Percentiles rank a stretch among this genome's conserved stretches.
These are phyloP conservation scores for Saussurea involucrata DNA, from an alignment of 129 eudicot genomes.

Conservation along the genomic window DNA sequence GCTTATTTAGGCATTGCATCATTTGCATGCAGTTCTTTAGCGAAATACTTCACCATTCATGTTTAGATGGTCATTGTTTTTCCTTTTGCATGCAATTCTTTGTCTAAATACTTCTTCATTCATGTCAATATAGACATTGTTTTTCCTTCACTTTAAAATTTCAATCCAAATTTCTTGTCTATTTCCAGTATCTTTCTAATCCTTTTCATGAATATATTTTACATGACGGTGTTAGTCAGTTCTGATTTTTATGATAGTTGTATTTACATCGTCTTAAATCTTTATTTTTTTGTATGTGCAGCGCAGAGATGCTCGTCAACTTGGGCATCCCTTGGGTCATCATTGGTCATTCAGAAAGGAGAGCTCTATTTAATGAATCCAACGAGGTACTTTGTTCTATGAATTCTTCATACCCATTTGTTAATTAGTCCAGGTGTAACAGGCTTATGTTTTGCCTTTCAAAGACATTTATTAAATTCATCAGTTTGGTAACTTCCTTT, in stretches of 20 bases:
- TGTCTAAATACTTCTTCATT: background rate
- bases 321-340: conserved; percentile 69
- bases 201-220: background rate
- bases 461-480: background rate
- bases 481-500: background rate
- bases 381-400: conserved; percentile 39
- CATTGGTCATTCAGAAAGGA: conserved; percentile 74
- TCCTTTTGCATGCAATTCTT: background rate
- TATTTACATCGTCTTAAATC: background rate
- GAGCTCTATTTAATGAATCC: conserved; percentile 46
- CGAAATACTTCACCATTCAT: background rate
- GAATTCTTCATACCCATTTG: background rate
- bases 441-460: background rate
- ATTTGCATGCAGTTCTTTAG: background rate
- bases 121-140: background rate
- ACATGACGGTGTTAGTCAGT: background rate
- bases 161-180: no score
- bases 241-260: background rate
- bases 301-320: conserved; percentile 67
- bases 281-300: conserved; percentile 8
- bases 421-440: background rate
- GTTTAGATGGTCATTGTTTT: background rate
- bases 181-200: no score
- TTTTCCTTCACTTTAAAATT: background rate
- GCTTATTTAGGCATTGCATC: background rate